These are phyloP conservation scores for Marasmius sp. DNA, from an alignment of 1,284 basidiomycete species.

Conservation along the genomic window DNA sequence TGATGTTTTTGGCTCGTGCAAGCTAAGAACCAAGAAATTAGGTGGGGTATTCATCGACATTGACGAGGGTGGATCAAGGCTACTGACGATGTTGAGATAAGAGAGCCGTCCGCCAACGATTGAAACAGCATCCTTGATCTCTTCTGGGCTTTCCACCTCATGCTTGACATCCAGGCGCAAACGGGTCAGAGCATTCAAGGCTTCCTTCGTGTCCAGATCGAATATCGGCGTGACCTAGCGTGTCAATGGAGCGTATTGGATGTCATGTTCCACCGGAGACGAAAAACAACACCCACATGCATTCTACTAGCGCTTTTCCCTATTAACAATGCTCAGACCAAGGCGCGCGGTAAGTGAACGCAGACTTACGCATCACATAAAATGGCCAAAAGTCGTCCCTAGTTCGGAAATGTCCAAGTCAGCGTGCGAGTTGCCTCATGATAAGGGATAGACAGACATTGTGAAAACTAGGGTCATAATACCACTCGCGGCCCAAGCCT, in stretches of 20 bases:
- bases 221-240: conserved; percentile 68
- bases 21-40: conserved; percentile 25
- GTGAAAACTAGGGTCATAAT: conserved; percentile 80
- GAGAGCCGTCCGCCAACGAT: conserved; percentile 76
- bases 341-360: conserved; percentile 10
- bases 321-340: conserved; percentile 26
- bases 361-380: conserved; percentile 56
- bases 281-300: conserved; percentile 45
- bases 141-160: conserved; percentile 29
- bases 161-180: conserved; percentile 44
- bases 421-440: conserved; percentile 25
- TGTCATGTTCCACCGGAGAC: background rate
- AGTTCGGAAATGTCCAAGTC: background rate
- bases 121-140: conserved; percentile 53
- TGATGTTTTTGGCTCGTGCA: conserved; percentile 58
- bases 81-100: conserved; percentile 62
- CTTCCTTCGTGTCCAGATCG: conserved; percentile 67
- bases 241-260: background rate
- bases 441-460: conserved; percentile 38
- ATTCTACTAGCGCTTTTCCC: conserved; percentile 73
- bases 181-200: conserved; percentile 56
- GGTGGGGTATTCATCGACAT: conserved; percentile 3
- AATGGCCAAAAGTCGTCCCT: conserved; percentile 84
- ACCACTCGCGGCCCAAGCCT: conserved; percentile 80
- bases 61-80: background rate